Evolutionary conservation across 2,329 filamentous ascomycete genomes (phyloP).

Genomic region (Arthrobotrys iridis): DNA sequence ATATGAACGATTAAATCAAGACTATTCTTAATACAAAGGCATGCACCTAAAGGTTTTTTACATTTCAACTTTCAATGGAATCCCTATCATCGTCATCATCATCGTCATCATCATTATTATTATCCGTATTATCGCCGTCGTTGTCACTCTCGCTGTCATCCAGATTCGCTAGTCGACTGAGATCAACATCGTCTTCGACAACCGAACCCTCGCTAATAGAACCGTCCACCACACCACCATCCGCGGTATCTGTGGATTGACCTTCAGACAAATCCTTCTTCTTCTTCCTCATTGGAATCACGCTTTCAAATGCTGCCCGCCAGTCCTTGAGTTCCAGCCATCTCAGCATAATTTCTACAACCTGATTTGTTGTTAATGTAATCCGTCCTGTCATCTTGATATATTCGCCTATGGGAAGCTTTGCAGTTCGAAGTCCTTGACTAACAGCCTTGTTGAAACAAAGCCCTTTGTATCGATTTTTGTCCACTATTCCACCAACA

Average conservation of each 20-base stretch:
- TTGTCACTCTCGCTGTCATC: slow-evolving; percentile 2
- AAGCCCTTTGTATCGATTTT: slow-evolving; percentile 93
- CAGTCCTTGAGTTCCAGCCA: slow-evolving; percentile 93
- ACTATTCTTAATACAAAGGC: background rate
- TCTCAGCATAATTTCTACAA: slow-evolving; percentile 93
- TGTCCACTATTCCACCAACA: slow-evolving; percentile 92
- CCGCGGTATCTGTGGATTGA: slow-evolving; percentile 67
- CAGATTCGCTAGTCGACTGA: background rate
- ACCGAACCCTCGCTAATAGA: background rate
- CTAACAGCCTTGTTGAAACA: slow-evolving; percentile 84
- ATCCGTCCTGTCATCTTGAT: slow-evolving; percentile 87
- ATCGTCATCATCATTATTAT: background rate
- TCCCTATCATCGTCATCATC: background rate
- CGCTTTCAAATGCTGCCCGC: slow-evolving; percentile 85
- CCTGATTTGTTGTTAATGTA: slow-evolving; percentile 93
- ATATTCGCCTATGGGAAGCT: slow-evolving; percentile 93
- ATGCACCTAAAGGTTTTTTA: background rate
- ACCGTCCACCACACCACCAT: background rate
- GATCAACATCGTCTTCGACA: background rate
- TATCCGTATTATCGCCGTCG: background rate
- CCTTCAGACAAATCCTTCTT: slow-evolving; percentile 65
- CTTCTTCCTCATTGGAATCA: slow-evolving; percentile 86
- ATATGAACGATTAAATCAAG: slow-evolving; percentile 10
- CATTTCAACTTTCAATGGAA: background rate
- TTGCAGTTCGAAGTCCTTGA: slow-evolving; percentile 83